phyloP scores from a whole-genome alignment of 1,284 basidiomycete species.

The Moesziomyces parantarcticus region DNA sequence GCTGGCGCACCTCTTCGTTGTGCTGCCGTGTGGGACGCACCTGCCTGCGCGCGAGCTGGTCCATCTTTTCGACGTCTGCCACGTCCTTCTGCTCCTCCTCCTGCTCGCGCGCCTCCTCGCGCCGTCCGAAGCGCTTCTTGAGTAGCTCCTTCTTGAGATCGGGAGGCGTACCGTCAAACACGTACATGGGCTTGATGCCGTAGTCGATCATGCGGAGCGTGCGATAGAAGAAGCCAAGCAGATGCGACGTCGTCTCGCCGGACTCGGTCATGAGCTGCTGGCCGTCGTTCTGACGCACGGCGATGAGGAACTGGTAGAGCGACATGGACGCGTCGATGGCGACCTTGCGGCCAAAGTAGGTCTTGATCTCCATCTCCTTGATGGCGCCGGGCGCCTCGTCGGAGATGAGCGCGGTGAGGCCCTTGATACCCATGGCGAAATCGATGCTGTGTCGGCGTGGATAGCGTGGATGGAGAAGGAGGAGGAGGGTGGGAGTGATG shows the following conservation, averaged over 20 bases:
- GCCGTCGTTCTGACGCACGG: constrained; percentile 93
- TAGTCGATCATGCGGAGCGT: constrained; percentile 90
- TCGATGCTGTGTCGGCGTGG: not conserved
- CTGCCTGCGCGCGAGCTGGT: constrained; percentile 87
- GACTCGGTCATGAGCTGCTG: constrained; percentile 95
- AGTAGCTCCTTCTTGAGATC: constrained; percentile 97
- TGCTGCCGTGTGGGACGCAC: constrained; percentile 96
- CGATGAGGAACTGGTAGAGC: constrained; percentile 89
- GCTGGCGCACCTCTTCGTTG: constrained; percentile 90
- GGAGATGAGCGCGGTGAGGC: constrained; percentile 83
- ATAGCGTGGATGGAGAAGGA: not conserved
- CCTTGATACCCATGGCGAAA: constrained; percentile 68
- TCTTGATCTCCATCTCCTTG: constrained; percentile 93
- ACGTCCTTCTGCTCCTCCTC: constrained; percentile 96
- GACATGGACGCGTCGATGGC: constrained; percentile 84
- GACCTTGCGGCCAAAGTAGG: constrained; percentile 85
- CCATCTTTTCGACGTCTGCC: constrained; percentile 81
- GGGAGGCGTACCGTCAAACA: constrained; percentile 98
- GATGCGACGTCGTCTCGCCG: constrained; percentile 89
- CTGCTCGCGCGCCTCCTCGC: constrained; percentile 92
- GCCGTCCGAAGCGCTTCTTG: constrained; percentile 87
- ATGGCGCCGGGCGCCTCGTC: constrained; percentile 90
- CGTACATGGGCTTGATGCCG: constrained; percentile 96
- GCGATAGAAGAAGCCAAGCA: constrained; percentile 98
- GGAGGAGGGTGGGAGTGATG: not conserved